Evolutionary conservation across 768 basidiomycete genomes (phyloP).

Genomic region (Vararia minispora): DNA sequence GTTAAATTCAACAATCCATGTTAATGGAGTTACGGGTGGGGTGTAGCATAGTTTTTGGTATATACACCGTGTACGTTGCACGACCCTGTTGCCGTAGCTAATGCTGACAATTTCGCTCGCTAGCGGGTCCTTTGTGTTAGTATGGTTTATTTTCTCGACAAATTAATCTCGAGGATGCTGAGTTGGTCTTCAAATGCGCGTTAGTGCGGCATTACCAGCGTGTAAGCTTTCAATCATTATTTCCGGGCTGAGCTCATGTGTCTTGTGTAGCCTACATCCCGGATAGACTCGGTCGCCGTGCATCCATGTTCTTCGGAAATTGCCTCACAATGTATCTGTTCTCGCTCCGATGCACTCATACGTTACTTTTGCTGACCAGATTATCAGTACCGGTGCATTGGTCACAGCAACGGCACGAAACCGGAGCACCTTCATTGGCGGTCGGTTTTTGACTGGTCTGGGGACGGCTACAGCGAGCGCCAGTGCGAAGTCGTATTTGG

Average conservation of each 20-base stretch:
- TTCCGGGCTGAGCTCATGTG: neutral
- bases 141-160: no score
- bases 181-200: no score
- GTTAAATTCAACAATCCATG: slow-evolving; percentile 5
- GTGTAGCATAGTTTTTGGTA: slow-evolving; percentile 39
- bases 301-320: slow-evolving; percentile 40
- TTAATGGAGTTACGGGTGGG: neutral
- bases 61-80: slow-evolving; percentile 29
- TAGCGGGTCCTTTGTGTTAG: slow-evolving; percentile 6
- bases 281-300: slow-evolving; percentile 37
- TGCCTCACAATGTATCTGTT: slow-evolving; percentile 32
- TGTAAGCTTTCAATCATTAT: slow-evolving; percentile 18
- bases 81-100: no score
- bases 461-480: slow-evolving; percentile 35
- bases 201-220: slow-evolving; percentile 36
- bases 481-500: slow-evolving; percentile 39
- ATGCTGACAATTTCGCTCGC: no score
- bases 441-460: slow-evolving; percentile 40
- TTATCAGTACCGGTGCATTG: slow-evolving; percentile 30
- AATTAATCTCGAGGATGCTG: no score
- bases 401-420: slow-evolving; percentile 37
- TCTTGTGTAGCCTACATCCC: slow-evolving; percentile 30
- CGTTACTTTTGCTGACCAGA: no score
- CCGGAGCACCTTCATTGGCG: slow-evolving; percentile 31
- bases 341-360: no score